These are phyloP conservation scores for Petunia axillaris DNA, from an alignment of 257 asterid genomes.

Conservation along the genomic window DNA sequence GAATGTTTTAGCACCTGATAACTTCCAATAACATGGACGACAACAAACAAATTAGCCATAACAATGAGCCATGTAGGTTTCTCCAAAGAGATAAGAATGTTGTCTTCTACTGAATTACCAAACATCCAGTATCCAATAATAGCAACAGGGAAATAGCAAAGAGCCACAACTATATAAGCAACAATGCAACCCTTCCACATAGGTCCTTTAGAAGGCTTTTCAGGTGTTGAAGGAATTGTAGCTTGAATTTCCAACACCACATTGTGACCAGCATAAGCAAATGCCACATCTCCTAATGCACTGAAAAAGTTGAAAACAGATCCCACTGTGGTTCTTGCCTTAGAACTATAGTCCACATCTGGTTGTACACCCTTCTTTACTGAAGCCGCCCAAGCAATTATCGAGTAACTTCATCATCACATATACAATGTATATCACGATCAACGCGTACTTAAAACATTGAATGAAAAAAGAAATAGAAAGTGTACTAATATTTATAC, in stretches of 20 bases:
- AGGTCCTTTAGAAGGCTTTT: slow-evolving; percentile 82
- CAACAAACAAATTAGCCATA: slow-evolving; percentile 88
- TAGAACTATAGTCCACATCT: slow-evolving; percentile 64
- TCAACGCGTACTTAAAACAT: background rate
- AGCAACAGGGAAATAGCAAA: slow-evolving; percentile 97
- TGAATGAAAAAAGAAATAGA: background rate
- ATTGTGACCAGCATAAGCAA: slow-evolving; percentile 96
- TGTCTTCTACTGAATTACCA: slow-evolving; percentile 63
- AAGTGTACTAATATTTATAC: background rate
- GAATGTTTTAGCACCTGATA: slow-evolving; percentile 61
- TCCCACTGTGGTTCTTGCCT: slow-evolving; percentile 48
- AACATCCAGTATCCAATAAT: slow-evolving; percentile 70
- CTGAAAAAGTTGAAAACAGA: slow-evolving; percentile 74
- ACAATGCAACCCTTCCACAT: slow-evolving; percentile 98
- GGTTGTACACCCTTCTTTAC: slow-evolving; percentile 46
- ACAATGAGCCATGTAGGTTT: slow-evolving; percentile 88
- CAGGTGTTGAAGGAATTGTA: slow-evolving; percentile 90
- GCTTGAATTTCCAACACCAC: slow-evolving; percentile 95
- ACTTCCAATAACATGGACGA: slow-evolving; percentile 92
- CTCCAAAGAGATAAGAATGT: slow-evolving; percentile 55
- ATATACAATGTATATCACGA: background rate
- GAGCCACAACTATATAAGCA: slow-evolving; percentile 83
- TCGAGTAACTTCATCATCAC: slow-evolving; percentile 44
- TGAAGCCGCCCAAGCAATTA: slow-evolving; percentile 56
- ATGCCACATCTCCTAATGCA: slow-evolving; percentile 87